Evolutionary conservation across 2,329 filamentous ascomycete genomes (phyloP).

Genomic region (Paraphaeosphaeria minitans): DNA sequence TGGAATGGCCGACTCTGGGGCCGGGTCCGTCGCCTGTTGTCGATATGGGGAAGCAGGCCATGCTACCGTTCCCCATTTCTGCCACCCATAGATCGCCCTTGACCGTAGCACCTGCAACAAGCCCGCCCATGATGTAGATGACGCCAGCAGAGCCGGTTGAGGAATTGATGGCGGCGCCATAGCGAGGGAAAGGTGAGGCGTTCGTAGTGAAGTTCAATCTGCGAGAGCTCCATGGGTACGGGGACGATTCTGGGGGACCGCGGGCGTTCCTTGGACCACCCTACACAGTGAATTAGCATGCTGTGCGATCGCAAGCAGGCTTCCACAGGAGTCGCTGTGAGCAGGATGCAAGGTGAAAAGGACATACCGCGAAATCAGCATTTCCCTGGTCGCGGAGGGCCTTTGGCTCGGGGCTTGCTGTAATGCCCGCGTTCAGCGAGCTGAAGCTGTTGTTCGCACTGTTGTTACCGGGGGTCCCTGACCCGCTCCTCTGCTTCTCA

Average conservation of each 20-base stretch:
- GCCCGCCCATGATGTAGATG: conserved; percentile 95
- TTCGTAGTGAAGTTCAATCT: conserved; percentile 84
- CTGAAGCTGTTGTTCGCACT: conserved; percentile 70
- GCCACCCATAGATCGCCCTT: conserved; percentile 99
- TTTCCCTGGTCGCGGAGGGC: conserved; percentile 62
- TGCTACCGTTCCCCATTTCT: conserved; percentile 78
- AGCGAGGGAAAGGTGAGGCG: conserved; percentile 89
- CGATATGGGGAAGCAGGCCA: conserved; percentile 88
- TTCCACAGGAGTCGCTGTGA: background rate
- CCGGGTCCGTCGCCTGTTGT: conserved; percentile 94
- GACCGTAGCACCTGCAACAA: conserved; percentile 93
- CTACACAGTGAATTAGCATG: conserved; percentile 27
- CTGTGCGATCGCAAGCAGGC: background rate
- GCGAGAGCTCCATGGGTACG: conserved; percentile 96
- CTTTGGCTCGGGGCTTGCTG: conserved; percentile 67
- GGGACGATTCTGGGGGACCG: conserved; percentile 66
- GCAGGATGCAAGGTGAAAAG: conserved; percentile 20
- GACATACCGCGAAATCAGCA: conserved; percentile 59
- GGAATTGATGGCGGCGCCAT: conserved; percentile 94
- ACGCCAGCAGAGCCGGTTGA: conserved; percentile 94
- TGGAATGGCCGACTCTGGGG: conserved; percentile 91
- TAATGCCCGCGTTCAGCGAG: conserved; percentile 63
- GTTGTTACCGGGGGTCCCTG: conserved; percentile 66
- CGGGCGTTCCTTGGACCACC: conserved; percentile 40
- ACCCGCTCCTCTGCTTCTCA: conserved; percentile 26